These are phyloP conservation scores for Danielia reshetovae DNA, from an alignment of 805 yeast genomes.

Conservation along the genomic window DNA sequence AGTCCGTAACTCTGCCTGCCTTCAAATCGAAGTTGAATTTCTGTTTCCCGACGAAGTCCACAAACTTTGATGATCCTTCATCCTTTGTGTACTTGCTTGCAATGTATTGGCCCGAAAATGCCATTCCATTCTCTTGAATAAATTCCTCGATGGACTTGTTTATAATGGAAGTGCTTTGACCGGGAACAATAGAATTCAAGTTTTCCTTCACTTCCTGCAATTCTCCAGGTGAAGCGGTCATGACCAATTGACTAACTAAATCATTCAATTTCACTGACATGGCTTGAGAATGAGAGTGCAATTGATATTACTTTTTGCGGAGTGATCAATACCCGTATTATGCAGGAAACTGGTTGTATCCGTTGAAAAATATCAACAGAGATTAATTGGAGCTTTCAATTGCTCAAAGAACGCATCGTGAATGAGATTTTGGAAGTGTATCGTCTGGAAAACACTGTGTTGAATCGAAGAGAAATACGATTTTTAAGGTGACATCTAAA, in stretches of 20 bases:
- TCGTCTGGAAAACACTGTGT: too few species aligned
- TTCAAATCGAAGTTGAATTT: slow-evolving; percentile 59
- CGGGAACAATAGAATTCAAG: slow-evolving; percentile 22
- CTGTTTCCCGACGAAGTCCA: slow-evolving; percentile 48
- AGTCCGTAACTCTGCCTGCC: slow-evolving; percentile 45
- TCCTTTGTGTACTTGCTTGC: slow-evolving; percentile 34
- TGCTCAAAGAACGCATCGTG: too few species aligned
- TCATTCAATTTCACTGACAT: slow-evolving; percentile 24
- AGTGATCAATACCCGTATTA: too few species aligned
- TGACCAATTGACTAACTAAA: slow-evolving; percentile 28
- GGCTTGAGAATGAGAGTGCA: too few species aligned
- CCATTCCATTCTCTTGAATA: slow-evolving; percentile 26
- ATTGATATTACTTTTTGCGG: too few species aligned
- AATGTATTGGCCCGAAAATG: slow-evolving; percentile 27
- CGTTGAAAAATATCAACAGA: too few species aligned
- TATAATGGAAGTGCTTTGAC: slow-evolving; percentile 18
- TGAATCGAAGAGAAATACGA: too few species aligned
- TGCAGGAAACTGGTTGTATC: too few species aligned
- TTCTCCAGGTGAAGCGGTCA: slow-evolving; percentile 39
- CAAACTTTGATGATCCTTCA: slow-evolving; percentile 37
- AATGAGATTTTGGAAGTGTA: too few species aligned
- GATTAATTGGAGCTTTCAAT: too few species aligned
- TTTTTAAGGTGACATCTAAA: too few species aligned
- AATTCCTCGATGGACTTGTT: slow-evolving; percentile 26
- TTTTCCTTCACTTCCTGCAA: slow-evolving; percentile 24